Percentiles rank a stretch among this genome's conserved stretches.
These are phyloP conservation scores for Cyclotella sp. DNA, from an alignment of 108 stramenopile genomes.

Conservation along the genomic window DNA sequence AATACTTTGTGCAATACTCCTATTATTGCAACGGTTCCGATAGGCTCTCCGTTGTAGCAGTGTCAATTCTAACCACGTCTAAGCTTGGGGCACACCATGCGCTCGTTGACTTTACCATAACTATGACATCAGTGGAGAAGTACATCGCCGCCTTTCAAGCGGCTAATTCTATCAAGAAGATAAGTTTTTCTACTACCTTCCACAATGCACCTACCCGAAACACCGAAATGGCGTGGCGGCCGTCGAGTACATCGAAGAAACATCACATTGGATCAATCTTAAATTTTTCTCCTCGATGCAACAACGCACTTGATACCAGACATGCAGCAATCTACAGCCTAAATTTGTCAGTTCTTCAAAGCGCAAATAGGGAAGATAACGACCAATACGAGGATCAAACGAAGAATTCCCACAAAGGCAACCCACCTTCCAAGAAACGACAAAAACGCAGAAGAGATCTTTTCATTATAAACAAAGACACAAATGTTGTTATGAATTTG, in stretches of 20 bases:
- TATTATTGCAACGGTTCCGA: too few relatives aligned
- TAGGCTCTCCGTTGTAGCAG: too few relatives aligned
- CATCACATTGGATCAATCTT: too few relatives aligned
- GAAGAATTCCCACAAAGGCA: background rate
- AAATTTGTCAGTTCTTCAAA: background rate
- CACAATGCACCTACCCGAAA: background rate
- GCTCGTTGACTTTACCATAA: background rate
- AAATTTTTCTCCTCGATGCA: too few relatives aligned
- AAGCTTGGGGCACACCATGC: too few relatives aligned
- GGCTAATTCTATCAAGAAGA: background rate
- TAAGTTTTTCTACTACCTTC: background rate
- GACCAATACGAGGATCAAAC: background rate
- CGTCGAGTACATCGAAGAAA: too few relatives aligned
- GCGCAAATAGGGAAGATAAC: background rate
- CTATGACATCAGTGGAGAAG: background rate
- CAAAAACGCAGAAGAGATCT: background rate
- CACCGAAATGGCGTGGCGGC: background rate
- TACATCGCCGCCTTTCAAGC: background rate
- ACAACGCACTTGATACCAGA: too few relatives aligned
- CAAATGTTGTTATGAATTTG: slow-evolving; percentile 3
- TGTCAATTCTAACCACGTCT: too few relatives aligned
- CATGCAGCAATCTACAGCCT: too few relatives aligned
- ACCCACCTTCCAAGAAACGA: too few relatives aligned
- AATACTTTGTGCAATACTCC: too few relatives aligned
- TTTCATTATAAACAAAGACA: slow-evolving; percentile 9